Evolutionary conservation across 129 eudicot genomes (phyloP), one percentile per base, ranked within the genome.

Genomic region (Oenanthe sinensis): DNA sequence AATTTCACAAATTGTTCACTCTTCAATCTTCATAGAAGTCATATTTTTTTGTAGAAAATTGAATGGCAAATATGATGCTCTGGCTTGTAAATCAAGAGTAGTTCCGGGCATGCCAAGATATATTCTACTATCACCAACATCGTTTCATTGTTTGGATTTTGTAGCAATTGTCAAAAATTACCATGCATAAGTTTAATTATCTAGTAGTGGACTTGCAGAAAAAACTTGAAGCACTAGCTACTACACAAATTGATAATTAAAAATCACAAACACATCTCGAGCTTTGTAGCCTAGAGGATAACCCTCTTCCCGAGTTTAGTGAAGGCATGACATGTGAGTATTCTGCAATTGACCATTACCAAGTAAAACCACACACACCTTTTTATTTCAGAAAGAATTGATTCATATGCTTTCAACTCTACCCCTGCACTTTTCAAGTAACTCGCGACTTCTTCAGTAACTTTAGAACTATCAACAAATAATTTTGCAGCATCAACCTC

Each of bases 331-430:
- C 9, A 28, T 10, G 15, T 9, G 26, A 8, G 15, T n/a, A 58
- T 58, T 58, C 67, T 58, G 33, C 67, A n/a, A 9, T 58, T 8
- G 67, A 58, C 12, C 65, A 17, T 50, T 52, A 17, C 33, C 67
- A 58, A 9, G n/a, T 54, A 50, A 45, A 77, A 50, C 46, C 74
- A 81, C 20, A 77, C 82, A 70, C 79, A 91, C 98, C 92, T 91
- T 89, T 91, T 87, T 22, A 95, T 83, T 84, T 85, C 96, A 79
- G 91, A 79, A 65, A 95, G 92, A 84, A 95, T 85, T 71, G 96
- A 88, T 48, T 95, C 98, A 67, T 95, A 95, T 47, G 96, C 88
- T 83, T 87, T 78, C 85, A 91, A 76, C 84, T 95, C 97, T 43
- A 95, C 62, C 36, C 94, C 92, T 69, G 94, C 97, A 70, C 78